These are phyloP conservation scores for Macroventuria anomochaeta DNA, from an alignment of 2,329 filamentous ascomycete species.

Conservation along the genomic window DNA sequence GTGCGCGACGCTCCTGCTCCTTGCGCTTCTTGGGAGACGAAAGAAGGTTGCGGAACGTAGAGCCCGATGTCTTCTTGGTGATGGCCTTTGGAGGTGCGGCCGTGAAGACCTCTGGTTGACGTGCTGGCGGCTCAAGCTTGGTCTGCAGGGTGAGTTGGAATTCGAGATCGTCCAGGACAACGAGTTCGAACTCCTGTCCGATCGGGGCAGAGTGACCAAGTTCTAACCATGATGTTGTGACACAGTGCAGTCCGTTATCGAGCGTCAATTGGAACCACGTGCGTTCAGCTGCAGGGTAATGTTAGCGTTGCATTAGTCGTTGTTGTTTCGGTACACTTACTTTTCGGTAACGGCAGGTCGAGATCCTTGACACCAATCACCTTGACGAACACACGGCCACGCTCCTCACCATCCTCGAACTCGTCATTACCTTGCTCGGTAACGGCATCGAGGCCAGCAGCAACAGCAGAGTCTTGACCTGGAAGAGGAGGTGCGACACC, in stretches of 20 bases:
- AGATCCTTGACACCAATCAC: slow-evolving; percentile 98
- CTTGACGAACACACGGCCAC: slow-evolving; percentile 94
- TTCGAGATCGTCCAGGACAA: slow-evolving; percentile 96
- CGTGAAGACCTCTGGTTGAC: slow-evolving; percentile 36
- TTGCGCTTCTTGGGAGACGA: slow-evolving; percentile 96
- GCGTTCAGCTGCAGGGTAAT: slow-evolving; percentile 70
- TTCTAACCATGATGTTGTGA: slow-evolving; percentile 95
- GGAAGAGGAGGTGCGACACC: slow-evolving; percentile 83
- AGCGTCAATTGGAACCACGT: slow-evolving; percentile 95
- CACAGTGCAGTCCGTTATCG: slow-evolving; percentile 98
- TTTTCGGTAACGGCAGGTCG: slow-evolving; percentile 86
- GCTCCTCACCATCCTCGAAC: slow-evolving; percentile 80
- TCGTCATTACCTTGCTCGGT: slow-evolving; percentile 71
- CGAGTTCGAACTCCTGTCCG: slow-evolving; percentile 96
- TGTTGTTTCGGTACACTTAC: slow-evolving; percentile 60
- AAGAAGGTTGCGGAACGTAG: slow-evolving; percentile 80
- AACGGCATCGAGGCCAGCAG: slow-evolving; percentile 66
- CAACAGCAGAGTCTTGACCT: slow-evolving; percentile 82
- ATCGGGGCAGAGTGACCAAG: slow-evolving; percentile 91
- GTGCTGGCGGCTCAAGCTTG: slow-evolving; percentile 80
- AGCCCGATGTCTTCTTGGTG: slow-evolving; percentile 75
- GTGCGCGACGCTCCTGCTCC: slow-evolving; percentile 84
- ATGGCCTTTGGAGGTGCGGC: slow-evolving; percentile 66
- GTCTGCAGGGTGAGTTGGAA: slow-evolving; percentile 97
- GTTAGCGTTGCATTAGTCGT: slow-evolving; percentile 19